Percentiles rank a stretch among this genome's conserved stretches.
These are phyloP conservation scores for Camellia sinensis DNA, from an alignment of 148 eudicot species.

Conservation along the genomic window DNA sequence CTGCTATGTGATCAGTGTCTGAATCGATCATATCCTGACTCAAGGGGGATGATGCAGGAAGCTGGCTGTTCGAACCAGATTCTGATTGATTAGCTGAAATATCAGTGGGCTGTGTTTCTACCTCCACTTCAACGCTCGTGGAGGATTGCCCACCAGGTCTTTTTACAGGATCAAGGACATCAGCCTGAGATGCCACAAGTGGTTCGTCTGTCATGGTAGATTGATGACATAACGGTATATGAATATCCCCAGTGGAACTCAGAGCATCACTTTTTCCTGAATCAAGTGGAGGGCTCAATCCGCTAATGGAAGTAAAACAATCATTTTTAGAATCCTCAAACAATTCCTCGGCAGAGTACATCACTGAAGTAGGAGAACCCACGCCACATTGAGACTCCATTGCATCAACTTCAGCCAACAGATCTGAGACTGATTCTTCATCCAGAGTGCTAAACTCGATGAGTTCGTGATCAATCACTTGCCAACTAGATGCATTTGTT, in stretches of 20 bases:
- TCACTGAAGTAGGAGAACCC: slow-evolving; percentile 62
- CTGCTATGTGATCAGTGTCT: slow-evolving; percentile 24
- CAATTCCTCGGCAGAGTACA: slow-evolving; percentile 58
- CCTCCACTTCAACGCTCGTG: slow-evolving; percentile 31
- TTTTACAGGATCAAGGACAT: slow-evolving; percentile 28
- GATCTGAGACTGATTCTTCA: slow-evolving; percentile 92
- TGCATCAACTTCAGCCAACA: slow-evolving; percentile 93
- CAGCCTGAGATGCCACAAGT: slow-evolving; percentile 22
- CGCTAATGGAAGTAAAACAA: slow-evolving; percentile 62
- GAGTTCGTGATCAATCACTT: slow-evolving; percentile 37
- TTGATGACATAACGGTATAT: slow-evolving; percentile 41
- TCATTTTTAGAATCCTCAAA: slow-evolving; percentile 52
- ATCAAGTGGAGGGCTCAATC: slow-evolving; percentile 52
- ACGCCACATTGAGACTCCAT: slow-evolving; percentile 75
- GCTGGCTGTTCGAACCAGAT: slow-evolving; percentile 30
- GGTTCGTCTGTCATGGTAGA: slow-evolving; percentile 27
- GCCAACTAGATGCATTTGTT: slow-evolving; percentile 54
- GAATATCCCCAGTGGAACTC: slow-evolving; percentile 54
- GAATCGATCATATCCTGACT: slow-evolving; percentile 17
- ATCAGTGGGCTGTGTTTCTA: slow-evolving; percentile 32
- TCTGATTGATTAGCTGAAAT: slow-evolving; percentile 23
- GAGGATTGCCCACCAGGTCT: slow-evolving; percentile 39
- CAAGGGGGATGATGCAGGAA: slow-evolving; percentile 12
- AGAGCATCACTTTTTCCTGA: slow-evolving; percentile 49
- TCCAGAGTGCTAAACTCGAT: slow-evolving; percentile 81